These are phyloP conservation scores for Exidia glandulosa DNA, from an alignment of 768 basidiomycete species.

Conservation along the genomic window DNA sequence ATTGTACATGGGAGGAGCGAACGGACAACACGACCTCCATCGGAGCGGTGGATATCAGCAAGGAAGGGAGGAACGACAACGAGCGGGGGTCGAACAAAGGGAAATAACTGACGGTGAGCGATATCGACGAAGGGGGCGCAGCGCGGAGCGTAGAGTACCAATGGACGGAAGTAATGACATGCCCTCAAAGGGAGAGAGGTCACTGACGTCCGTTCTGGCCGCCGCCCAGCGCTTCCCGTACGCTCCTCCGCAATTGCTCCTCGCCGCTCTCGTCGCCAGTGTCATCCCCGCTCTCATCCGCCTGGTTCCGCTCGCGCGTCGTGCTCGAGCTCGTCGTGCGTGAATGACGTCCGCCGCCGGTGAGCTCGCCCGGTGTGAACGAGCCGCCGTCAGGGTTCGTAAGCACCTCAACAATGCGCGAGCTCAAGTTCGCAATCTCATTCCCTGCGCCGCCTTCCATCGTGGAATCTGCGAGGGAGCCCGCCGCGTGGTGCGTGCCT, in stretches of 20 bases:
- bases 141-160: neutral
- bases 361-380: slow-evolving; percentile 35
- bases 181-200: neutral
- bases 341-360: slow-evolving; percentile 40
- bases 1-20: no score
- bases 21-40: no score
- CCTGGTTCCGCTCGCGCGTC: slow-evolving; percentile 39
- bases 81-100: no score
- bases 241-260: slow-evolving; percentile 56
- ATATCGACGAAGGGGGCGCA: no score
- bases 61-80: no score
- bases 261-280: slow-evolving; percentile 7
- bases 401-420: slow-evolving; percentile 83
- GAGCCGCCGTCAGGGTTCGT: slow-evolving; percentile 38
- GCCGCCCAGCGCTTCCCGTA: slow-evolving; percentile 62
- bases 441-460: slow-evolving; percentile 64
- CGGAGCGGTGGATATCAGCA: no score
- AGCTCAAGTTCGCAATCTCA: slow-evolving; percentile 79
- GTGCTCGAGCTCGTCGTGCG: slow-evolving; percentile 57
- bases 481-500: slow-evolving; percentile 53
- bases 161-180: neutral
- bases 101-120: no score
- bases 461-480: slow-evolving; percentile 32
- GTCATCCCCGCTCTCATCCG: slow-evolving; percentile 30
- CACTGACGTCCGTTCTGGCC: neutral